phyloP scores from a whole-genome alignment of 1,284 basidiomycete species.

The Nidula niveotomentosa region DNA sequence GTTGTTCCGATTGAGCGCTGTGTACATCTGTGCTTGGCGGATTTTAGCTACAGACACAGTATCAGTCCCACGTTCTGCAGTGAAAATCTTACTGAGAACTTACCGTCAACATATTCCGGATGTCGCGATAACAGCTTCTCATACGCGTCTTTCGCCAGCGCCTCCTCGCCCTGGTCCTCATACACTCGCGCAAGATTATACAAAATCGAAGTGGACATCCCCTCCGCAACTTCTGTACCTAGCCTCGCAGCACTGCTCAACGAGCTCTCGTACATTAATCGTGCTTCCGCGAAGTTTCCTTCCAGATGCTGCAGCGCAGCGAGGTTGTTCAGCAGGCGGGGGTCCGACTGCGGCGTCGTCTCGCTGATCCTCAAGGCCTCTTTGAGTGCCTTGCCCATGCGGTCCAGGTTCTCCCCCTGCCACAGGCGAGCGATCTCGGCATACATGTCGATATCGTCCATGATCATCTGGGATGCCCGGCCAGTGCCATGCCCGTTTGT shows the following conservation, averaged over 20 bases:
- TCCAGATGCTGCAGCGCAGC: constrained; percentile 78
- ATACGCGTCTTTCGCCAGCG: constrained; percentile 80
- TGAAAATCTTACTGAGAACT: constrained; percentile 21
- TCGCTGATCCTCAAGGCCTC: constrained; percentile 70
- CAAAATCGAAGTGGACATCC: constrained; percentile 76
- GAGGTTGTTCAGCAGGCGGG: constrained; percentile 81
- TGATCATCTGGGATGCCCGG: constrained; percentile 52
- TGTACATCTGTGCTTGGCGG: constrained; percentile 80
- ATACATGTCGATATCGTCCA: constrained; percentile 81
- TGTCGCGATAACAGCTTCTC: constrained; percentile 82
- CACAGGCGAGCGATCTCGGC: constrained; percentile 86
- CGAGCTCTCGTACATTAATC: constrained; percentile 65
- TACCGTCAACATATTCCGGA: constrained; percentile 94
- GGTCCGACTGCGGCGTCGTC: constrained; percentile 47
- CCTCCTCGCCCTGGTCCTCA: constrained; percentile 76
- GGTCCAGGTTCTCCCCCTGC: constrained; percentile 78
- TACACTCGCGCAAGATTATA: constrained; percentile 90
- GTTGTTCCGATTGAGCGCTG: constrained; percentile 65
- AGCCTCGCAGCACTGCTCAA: constrained; percentile 55
- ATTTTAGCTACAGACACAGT: constrained; percentile 70
- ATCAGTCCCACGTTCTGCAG: constrained; percentile 6
- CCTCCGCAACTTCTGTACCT: constrained; percentile 55
- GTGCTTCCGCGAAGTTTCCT: constrained; percentile 56
- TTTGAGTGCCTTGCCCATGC: constrained; percentile 69
- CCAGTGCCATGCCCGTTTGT: constrained; percentile 34